These are phyloP conservation scores for Sporisorium reilianum DNA, from an alignment of 1,284 basidiomycete genomes.

Conservation along the genomic window DNA sequence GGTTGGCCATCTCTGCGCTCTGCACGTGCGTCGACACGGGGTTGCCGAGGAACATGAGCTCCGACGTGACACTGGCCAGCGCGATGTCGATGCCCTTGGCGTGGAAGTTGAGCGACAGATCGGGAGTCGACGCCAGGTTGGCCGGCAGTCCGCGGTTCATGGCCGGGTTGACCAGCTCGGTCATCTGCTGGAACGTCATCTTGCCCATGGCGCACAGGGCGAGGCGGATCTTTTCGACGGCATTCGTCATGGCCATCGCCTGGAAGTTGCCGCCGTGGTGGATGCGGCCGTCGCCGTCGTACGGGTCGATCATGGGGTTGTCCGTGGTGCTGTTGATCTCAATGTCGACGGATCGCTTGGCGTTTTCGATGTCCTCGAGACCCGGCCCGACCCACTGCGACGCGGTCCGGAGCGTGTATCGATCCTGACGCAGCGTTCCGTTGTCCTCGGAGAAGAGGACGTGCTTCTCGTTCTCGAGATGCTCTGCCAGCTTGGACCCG, in stretches of 20 bases:
- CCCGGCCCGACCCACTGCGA: slow-evolving; percentile 82
- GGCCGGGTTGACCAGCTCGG: slow-evolving; percentile 76
- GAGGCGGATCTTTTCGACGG: slow-evolving; percentile 87
- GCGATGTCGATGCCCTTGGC: slow-evolving; percentile 88
- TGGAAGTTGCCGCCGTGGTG: slow-evolving; percentile 57
- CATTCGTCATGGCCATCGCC: slow-evolving; percentile 82
- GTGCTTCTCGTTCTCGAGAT: slow-evolving; percentile 76
- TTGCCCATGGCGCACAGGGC: slow-evolving; percentile 85
- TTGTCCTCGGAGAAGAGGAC: slow-evolving; percentile 77
- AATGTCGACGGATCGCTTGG: slow-evolving; percentile 76
- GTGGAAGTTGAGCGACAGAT: slow-evolving; percentile 76
- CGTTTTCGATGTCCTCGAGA: slow-evolving; percentile 81
- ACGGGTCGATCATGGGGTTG: slow-evolving; percentile 53
- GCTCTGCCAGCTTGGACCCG: slow-evolving; percentile 78
- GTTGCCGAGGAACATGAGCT: slow-evolving; percentile 83
- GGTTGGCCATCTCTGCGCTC: slow-evolving; percentile 62
- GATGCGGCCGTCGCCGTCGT: slow-evolving; percentile 48
- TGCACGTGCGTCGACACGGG: slow-evolving; percentile 87
- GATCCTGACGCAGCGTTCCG: slow-evolving; percentile 79
- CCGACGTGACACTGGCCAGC: slow-evolving; percentile 69
- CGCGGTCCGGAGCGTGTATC: slow-evolving; percentile 76
- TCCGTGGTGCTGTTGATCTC: slow-evolving; percentile 87
- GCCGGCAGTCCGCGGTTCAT: slow-evolving; percentile 58
- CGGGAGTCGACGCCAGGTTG: slow-evolving; percentile 57
- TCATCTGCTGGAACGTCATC: slow-evolving; percentile 83